Base-by-base conservation (phyloP, 23 red algal genomes). In the Porphyridium purpureum region DNA sequence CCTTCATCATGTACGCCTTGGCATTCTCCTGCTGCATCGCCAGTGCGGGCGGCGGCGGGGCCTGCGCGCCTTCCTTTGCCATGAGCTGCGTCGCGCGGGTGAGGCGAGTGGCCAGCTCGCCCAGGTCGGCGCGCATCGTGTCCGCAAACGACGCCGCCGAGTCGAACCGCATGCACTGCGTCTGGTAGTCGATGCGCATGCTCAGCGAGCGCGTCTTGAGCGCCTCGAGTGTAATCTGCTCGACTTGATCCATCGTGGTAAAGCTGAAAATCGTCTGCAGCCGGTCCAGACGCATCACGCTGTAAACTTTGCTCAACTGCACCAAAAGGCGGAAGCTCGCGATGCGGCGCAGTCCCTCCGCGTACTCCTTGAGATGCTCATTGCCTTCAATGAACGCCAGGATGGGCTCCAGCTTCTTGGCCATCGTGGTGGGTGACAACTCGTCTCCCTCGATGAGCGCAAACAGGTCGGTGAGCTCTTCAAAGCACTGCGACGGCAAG, bases 171-270 rank as follows among this genome's bases (percentile, higher is more conserved):
- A 95, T 66, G 46, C 77, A 83, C 3, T 69, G 64, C 20, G 60
- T 67, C 24, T 70, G 90, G 55, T 85, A 72, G 60, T 98, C 90
- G 33, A 98, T 76, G 20, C 90, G 66, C 1, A 98, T 49, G 7
- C 64, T 58, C 21, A 98, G 52, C 3, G 66, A 67, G n/a, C 72
- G 42, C 35, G 90, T 78, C 49, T 85, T 84, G 32, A 98, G 52
- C 2, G 61, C 71, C 23, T 76, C 82, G 32, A 98, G 52, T 4
- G 72, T 80, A 21, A 74, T 76, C 17, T 64, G 58, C 60, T 98
- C 77, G 17, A 81, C 75, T 52, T 98, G 69, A n/a, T 20, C 66
- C 42, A 66, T 60, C 29, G 76, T 59, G 21, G 74, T 55, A 67
- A 98, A 98, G 15, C 29, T 44, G 1, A 65, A 65, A 20, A 98